phyloP scores from a whole-genome alignment of 768 basidiomycete genomes.

The Amanita fuliginea region DNA sequence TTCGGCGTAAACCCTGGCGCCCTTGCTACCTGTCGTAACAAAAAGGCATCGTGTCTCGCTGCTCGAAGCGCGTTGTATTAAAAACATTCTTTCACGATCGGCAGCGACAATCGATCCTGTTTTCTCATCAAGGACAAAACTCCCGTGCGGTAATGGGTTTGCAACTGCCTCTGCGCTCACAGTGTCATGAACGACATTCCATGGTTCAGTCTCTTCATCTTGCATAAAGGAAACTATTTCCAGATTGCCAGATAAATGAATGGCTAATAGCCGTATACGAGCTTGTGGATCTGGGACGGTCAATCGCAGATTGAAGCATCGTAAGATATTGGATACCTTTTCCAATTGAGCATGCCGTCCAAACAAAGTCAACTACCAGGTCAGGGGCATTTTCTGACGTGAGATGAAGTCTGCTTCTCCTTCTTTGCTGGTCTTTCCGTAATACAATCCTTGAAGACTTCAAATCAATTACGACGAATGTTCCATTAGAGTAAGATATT shows the following conservation, averaged over 20 bases:
- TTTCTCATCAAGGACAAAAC: conserved; percentile 45
- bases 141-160: conserved; percentile 33
- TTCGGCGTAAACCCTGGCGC: conserved; percentile 43
- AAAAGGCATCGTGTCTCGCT: conserved; percentile 21
- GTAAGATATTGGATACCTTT: conserved; percentile 26
- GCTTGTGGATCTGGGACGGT: conserved; percentile 28
- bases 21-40: conserved; percentile 44
- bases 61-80: conserved; percentile 10
- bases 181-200: conserved; percentile 23
- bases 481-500: conserved; percentile 49
- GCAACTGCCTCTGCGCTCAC: conserved; percentile 27
- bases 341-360: conserved; percentile 50
- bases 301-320: background rate
- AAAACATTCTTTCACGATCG: conserved; percentile 29
- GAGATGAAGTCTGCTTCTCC: conserved; percentile 26
- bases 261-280: conserved; percentile 51
- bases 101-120: conserved; percentile 35
- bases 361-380: conserved; percentile 43
- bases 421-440: conserved; percentile 29
- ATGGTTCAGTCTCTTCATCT: conserved; percentile 22
- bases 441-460: conserved; percentile 62
- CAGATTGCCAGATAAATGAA: conserved; percentile 43
- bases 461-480: conserved; percentile 60
- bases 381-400: conserved; percentile 25
- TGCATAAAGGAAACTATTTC: conserved; percentile 45